phyloP scores from a whole-genome alignment of 2,329 filamentous ascomycete genomes.

The Colletotrichum ledebouriae region DNA sequence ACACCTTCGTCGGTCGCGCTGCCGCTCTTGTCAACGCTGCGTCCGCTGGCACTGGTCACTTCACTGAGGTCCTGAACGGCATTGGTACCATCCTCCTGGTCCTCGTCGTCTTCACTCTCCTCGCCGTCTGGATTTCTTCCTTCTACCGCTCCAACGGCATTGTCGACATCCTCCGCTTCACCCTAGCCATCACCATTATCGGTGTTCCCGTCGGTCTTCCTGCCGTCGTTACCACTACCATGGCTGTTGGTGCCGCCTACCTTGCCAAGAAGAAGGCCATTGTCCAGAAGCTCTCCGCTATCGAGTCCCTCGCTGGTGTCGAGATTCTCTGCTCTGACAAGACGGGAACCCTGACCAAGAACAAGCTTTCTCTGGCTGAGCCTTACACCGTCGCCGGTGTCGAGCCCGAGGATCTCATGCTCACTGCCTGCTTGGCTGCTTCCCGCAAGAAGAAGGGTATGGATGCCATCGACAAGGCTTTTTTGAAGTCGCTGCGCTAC shows the following conservation, averaged over 20 bases:
- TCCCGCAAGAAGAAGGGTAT: conserved; percentile 97
- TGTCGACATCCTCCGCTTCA: conserved; percentile 84
- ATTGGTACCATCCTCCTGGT: conserved; percentile 86
- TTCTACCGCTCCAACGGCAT: conserved; percentile 91
- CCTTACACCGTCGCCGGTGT: conserved; percentile 87
- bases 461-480: conserved; percentile 94
- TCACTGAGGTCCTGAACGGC: conserved; percentile 90
- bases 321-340: conserved; percentile 96
- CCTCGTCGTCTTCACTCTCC: conserved; percentile 83
- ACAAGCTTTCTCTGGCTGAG: conserved; percentile 89
- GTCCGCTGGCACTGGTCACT: conserved; percentile 81
- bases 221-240: conserved; percentile 92
- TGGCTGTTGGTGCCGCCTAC: conserved; percentile 93
- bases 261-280: conserved; percentile 94
- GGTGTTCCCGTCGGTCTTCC: conserved; percentile 94
- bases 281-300: conserved; percentile 91
- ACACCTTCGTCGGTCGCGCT: conserved; percentile 90
- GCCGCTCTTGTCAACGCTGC: conserved; percentile 88
- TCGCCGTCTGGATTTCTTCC: conserved; percentile 86
- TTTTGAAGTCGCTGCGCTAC: conserved; percentile 85
- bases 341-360: conserved; percentile 93
- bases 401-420: conserved; percentile 89
- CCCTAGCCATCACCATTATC: conserved; percentile 89
- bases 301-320: conserved; percentile 91
- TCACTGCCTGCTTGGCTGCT: conserved; percentile 90